A percentile compares a stretch with the other conserved stretches of the same genome.
Evolutionary conservation across 2,329 filamentous ascomycete genomes (phyloP).

Genomic region (Beauveria sp.): DNA sequence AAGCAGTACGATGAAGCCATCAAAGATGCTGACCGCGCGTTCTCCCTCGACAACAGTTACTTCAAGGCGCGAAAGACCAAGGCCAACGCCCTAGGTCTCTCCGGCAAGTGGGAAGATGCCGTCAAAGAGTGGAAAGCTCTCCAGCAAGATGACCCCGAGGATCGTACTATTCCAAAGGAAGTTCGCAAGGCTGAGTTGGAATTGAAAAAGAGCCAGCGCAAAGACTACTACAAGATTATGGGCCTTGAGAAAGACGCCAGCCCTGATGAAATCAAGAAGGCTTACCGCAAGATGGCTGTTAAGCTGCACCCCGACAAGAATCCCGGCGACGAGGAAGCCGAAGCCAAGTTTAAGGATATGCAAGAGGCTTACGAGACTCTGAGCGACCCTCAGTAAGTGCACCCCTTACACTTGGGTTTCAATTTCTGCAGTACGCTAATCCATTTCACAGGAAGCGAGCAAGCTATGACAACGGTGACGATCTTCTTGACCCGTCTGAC

Average conservation of each 20-base stretch:
- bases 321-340: slow-evolving; percentile 73
- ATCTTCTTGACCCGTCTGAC: slow-evolving; percentile 80
- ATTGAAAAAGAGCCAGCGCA: slow-evolving; percentile 93
- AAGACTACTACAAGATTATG: slow-evolving; percentile 98
- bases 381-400: slow-evolving; percentile 80
- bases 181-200: slow-evolving; percentile 87
- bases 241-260: slow-evolving; percentile 78
- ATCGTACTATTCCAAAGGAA: slow-evolving; percentile 74
- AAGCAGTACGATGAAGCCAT: slow-evolving; percentile 80
- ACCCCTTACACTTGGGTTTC: slow-evolving; percentile 7
- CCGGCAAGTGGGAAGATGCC: slow-evolving; percentile 87
- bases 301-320: slow-evolving; percentile 98
- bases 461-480: slow-evolving; percentile 85
- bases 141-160: slow-evolving; percentile 73
- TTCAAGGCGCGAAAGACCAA: slow-evolving; percentile 88
- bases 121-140: slow-evolving; percentile 84
- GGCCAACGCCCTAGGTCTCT: slow-evolving; percentile 79
- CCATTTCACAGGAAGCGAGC: slow-evolving; percentile 62
- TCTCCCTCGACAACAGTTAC: slow-evolving; percentile 77
- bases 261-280: slow-evolving; percentile 87
- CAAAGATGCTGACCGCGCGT: slow-evolving; percentile 75
- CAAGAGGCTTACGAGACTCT: slow-evolving; percentile 94
- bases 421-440: slow-evolving; percentile 26
- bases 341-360: slow-evolving; percentile 94
- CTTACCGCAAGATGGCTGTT: slow-evolving; percentile 91